These are phyloP conservation scores for Yarrowia keelungensis DNA, from an alignment of 805 yeast genomes.

Conservation along the genomic window DNA sequence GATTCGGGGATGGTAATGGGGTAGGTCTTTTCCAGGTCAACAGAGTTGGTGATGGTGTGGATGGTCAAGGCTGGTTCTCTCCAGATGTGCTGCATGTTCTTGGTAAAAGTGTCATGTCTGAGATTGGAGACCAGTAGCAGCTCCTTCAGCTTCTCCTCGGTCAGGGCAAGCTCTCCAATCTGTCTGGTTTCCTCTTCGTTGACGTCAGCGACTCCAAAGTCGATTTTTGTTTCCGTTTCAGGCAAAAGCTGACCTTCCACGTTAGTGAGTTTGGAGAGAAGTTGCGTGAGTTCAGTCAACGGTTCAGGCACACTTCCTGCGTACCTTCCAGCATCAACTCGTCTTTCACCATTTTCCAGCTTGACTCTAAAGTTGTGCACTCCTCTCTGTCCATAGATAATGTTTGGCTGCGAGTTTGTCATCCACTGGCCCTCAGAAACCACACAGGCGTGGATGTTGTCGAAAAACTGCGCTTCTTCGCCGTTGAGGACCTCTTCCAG, in stretches of 20 bases:
- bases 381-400: constrained; percentile 5
- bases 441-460: neutral
- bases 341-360: neutral
- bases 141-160: neutral
- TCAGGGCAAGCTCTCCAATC: neutral
- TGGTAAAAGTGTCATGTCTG: too few relatives aligned
- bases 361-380: constrained; percentile 1
- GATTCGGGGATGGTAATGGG: too few relatives aligned
- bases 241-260: neutral
- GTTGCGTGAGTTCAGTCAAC: neutral
- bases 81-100: neutral
- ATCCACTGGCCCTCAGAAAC: constrained; percentile 15
- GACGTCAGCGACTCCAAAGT: neutral
- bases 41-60: neutral
- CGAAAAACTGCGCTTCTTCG: constrained; percentile 2
- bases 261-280: neutral
- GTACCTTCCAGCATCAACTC: neutral
- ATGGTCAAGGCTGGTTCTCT: constrained; percentile 1
- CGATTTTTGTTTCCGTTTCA: too few relatives aligned
- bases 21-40: too few relatives aligned
- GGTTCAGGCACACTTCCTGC: neutral
- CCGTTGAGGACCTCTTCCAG: neutral
- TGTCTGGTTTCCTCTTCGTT: neutral
- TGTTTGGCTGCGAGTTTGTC: neutral
- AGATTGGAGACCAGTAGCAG: too few relatives aligned